Evolutionary conservation across 768 basidiomycete species (phyloP).

Genomic region (Solioccasus polychromus): DNA sequence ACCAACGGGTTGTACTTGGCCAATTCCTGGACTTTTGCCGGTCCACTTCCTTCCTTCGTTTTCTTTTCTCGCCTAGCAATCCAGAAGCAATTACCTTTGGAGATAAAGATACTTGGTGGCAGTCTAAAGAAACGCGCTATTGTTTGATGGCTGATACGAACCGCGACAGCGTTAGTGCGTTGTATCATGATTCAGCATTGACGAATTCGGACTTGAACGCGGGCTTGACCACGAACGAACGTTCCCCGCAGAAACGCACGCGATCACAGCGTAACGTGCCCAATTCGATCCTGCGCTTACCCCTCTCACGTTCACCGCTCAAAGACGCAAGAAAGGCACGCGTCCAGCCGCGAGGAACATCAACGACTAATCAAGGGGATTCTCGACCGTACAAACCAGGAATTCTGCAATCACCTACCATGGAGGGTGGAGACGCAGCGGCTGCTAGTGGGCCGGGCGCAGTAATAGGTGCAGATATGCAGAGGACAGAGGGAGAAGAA

Average conservation of each 20-base stretch:
- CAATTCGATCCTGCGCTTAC: conserved; percentile 44
- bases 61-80: too few relatives aligned
- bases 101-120: too few relatives aligned
- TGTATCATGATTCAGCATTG: background rate
- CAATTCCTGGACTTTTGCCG: too few relatives aligned
- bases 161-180: conserved; percentile 9
- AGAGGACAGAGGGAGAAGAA: background rate
- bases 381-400: background rate
- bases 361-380: conserved; percentile 11
- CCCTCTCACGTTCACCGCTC: conserved; percentile 47
- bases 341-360: conserved; percentile 23
- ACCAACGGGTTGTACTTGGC: too few relatives aligned
- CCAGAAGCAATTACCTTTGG: too few relatives aligned
- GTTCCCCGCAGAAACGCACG: conserved; percentile 31
- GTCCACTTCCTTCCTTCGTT: too few relatives aligned
- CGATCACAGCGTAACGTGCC: conserved; percentile 52
- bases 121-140: conserved; percentile 3
- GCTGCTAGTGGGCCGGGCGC: background rate
- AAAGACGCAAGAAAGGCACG: conserved; percentile 46
- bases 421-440: background rate
- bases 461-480: background rate
- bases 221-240: conserved; percentile 3
- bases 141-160: conserved; percentile 17
- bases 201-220: conserved; percentile 2
- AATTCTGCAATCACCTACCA: background rate